Percentiles rank a stretch among this genome's conserved stretches.
Evolutionary conservation across 1,139 yeast species (phyloP).

Genomic region (Lodderomyces orthopsilosis): DNA sequence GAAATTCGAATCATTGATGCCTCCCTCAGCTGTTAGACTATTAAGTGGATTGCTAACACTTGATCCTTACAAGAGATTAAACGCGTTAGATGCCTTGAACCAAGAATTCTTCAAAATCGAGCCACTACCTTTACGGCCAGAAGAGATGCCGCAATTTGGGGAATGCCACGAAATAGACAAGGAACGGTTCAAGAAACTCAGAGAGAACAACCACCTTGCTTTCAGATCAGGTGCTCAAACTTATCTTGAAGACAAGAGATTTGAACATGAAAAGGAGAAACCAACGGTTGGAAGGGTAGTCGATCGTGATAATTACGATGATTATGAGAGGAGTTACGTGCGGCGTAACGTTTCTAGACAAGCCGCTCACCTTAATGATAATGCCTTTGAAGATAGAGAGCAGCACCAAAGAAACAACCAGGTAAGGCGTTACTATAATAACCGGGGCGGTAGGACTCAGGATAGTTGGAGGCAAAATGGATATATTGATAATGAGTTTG

Average conservation of each 20-base stretch:
- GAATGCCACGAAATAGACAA: constrained; percentile 89
- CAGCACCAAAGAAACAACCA: not conserved
- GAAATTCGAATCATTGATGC: constrained; percentile 34
- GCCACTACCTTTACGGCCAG: constrained; percentile 60
- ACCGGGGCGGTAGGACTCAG: not conserved
- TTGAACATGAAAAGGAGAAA: constrained; percentile 1
- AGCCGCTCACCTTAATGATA: not conserved
- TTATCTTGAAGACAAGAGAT: constrained; percentile 7
- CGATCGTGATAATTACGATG: not conserved
- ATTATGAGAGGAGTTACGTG: not conserved
- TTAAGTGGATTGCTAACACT: constrained; percentile 55
- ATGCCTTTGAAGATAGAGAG: not conserved
- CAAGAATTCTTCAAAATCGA: constrained; percentile 64
- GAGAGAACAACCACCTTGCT: constrained; percentile 9
- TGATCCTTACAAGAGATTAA: constrained; percentile 70
- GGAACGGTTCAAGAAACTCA: constrained; percentile 49
- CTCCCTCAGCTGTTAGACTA: constrained; percentile 38
- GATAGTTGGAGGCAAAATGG: not conserved
- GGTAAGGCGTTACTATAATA: not conserved
- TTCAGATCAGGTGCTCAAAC: constrained; percentile 6
- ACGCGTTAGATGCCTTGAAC: constrained; percentile 74
- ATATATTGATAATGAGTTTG: not conserved
- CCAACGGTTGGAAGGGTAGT: not conserved
- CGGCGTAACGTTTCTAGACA: not conserved
- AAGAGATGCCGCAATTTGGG: constrained; percentile 66